Evolutionary conservation across 176 grass and related monocot species (phyloP).

Genomic region (Microstegium vimineum): DNA sequence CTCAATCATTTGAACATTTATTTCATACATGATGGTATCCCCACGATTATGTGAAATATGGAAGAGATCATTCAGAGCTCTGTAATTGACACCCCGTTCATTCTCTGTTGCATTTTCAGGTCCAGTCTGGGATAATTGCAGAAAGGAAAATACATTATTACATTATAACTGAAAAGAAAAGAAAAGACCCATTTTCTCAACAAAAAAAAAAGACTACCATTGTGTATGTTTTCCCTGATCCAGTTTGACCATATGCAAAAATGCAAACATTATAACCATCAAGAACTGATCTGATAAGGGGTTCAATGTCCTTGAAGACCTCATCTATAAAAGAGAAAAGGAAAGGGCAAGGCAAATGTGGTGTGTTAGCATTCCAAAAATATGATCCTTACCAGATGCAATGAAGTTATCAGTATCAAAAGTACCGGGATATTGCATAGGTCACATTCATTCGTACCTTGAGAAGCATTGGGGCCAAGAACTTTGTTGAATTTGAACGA

Average conservation of each 20-base stretch:
- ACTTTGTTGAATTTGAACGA: conserved; percentile 90
- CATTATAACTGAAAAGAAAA: too few species aligned
- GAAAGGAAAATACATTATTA: too few species aligned
- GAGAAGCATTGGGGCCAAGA: conserved; percentile 71
- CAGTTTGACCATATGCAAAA: conserved; percentile 96
- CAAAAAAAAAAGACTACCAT: conserved; percentile 59
- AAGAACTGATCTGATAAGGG: conserved; percentile 83
- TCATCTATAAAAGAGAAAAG: conserved; percentile 57
- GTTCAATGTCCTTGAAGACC: conserved; percentile 80
- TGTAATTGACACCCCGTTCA: conserved; percentile 86
- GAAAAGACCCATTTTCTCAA: too few species aligned
- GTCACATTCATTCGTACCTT: conserved; percentile 50
- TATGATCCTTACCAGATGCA: conserved; percentile 12
- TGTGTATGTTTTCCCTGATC: conserved; percentile 94
- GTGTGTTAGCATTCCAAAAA: too few species aligned
- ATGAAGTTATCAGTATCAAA: not conserved
- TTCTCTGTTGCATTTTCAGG: conserved; percentile 64
- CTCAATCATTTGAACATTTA: conserved; percentile 94
- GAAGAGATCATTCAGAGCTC: conserved; percentile 87
- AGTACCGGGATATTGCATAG: not conserved
- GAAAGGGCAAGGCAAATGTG: too few species aligned
- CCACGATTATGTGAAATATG: conserved; percentile 55
- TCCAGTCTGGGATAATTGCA: conserved; percentile 47
- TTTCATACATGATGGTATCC: conserved; percentile 64
- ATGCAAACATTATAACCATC: conserved; percentile 99